Evolutionary conservation across 192 early-diverging fungal genomes (phyloP).

Genomic region (Glomus cerebriforme): DNA sequence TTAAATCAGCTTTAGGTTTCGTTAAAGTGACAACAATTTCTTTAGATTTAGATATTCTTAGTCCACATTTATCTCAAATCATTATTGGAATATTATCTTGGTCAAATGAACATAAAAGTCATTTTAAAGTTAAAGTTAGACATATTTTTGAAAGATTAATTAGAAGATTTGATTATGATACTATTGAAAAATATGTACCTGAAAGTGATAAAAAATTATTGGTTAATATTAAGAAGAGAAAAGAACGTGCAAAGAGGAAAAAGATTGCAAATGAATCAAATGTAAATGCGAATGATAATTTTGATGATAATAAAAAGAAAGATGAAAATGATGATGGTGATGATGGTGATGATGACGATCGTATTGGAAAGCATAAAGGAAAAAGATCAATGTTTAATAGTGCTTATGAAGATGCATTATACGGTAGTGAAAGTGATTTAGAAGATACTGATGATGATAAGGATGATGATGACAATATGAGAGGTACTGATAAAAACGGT

Average conservation of each 20-base stretch:
- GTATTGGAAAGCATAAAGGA: slow-evolving; percentile 49
- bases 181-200: slow-evolving; percentile 77
- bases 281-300: slow-evolving; percentile 41
- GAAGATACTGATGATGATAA: slow-evolving; percentile 73
- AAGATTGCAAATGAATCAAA: slow-evolving; percentile 51
- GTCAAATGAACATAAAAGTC: slow-evolving; percentile 82
- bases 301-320: slow-evolving; percentile 46
- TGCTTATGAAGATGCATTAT: slow-evolving; percentile 86
- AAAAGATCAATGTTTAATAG: slow-evolving; percentile 66
- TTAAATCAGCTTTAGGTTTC: slow-evolving; percentile 89
- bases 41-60: slow-evolving; percentile 71
- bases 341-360: slow-evolving; percentile 47
- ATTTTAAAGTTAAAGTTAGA: slow-evolving; percentile 88
- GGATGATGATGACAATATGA: slow-evolving; percentile 40
- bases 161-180: slow-evolving; percentile 82
- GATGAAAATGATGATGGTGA: slow-evolving; percentile 45
- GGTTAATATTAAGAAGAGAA: slow-evolving; percentile 89
- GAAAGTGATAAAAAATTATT: slow-evolving; percentile 88
- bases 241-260: slow-evolving; percentile 80
- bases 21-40: slow-evolving; percentile 88
- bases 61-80: slow-evolving; percentile 71
- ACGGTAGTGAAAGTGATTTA: slow-evolving; percentile 92
- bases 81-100: slow-evolving; percentile 76
- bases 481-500: slow-evolving; percentile 36
- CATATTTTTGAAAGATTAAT: slow-evolving; percentile 93